Evolutionary conservation across 352 stramenopile genomes (phyloP), one percentile per base, ranked within the genome.

Genomic region (Halophytophthora batemanensis): DNA sequence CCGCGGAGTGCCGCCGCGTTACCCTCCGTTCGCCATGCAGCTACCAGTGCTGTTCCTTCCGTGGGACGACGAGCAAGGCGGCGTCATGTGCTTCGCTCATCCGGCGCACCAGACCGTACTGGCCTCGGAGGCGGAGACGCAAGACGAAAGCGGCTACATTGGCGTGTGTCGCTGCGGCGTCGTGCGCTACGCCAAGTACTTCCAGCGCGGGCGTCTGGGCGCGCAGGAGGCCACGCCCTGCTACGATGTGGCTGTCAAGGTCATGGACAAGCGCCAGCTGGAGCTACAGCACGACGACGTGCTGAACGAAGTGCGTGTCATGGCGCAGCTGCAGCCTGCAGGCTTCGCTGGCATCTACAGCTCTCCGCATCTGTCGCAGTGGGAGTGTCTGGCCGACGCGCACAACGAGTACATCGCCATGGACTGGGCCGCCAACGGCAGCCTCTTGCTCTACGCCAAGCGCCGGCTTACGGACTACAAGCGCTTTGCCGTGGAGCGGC

Each of bases 341-440:
- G 81, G 81, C 18, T 88, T 91, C 35, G 39, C 53, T 0, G 78
- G 74, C 1, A 37, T 75, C 2, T 84, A 87, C 64, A 53, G 61
- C 31, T 87, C 76, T 51, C 76, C 71, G 33, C 63, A 83, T 41
- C 72, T 91, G 23, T 82, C 74, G 13, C 81, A 88, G 43, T 91
- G 81, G 81, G 81, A 91, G 47, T 87, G 73, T 68, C 69, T 66
- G 37, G 65, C 66, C 8, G 81, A 91, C 47, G 54, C 54, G 12
- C 54, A 61, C 50, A 91, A 91, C 53, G 81, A 91, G 59, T 91
- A 91, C 58, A 90, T 91, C 35, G 77, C 81, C 2, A 89, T 78
- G 65, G 81, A 91, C 46, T 86, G 69, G 46, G 81, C 74, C 0
- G 65, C 78, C 22, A 91, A 91, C 31, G 81, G 78, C 23, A 82